Base-by-base conservation (phyloP, 306 rosid species). In the Quercus suber region DNA sequence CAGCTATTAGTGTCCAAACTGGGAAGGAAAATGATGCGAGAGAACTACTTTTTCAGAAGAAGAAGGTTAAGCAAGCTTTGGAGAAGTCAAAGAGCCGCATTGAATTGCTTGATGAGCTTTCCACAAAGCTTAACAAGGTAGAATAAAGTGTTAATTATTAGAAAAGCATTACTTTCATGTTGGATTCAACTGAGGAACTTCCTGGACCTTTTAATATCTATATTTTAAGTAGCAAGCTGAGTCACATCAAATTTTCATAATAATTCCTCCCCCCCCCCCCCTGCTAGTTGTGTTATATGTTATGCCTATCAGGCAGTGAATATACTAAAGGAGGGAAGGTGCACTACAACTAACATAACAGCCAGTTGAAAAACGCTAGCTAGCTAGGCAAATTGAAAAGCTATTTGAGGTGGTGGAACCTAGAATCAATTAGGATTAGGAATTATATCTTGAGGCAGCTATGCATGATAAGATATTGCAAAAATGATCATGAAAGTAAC, bases 11-110 rank as follows among this genome's bases (percentile, higher is more conserved):
- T 65, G 86, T 91, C 73, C 93, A 77, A 45, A 88, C 77, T 41
- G 97, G 98, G 84, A 87, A 88, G 79, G 99, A 95, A 77, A 78
- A 86, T 76, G 91, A 87, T 55, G 96, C 97, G 6, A 90, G 97
- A 85, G 97, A 92, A 31, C 78, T 84, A 14, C 97, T 95, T 71
- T 77, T 90, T 73, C 97, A 95, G 86, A 95, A 93, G 85, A 95
- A 95, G 90, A 93, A 90, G 82, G 91, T 95, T 68, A 80, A 90
- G 92, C 89, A 90, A 75, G 99, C 98, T 70, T 82, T 95, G 87
- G 92, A 91, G 79, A 95, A 91, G 69, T 90, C 99, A 25, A 92
- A 90, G 73, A 79, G 53, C 31, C 98, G 99, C 72, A 91, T 91
- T 68, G 88, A 93, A 70, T 85, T 95, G 85, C 95, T 95, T 58